Evolutionary conservation across 352 stramenopile species (phyloP).

Genomic region (Blastocystis sp.): DNA sequence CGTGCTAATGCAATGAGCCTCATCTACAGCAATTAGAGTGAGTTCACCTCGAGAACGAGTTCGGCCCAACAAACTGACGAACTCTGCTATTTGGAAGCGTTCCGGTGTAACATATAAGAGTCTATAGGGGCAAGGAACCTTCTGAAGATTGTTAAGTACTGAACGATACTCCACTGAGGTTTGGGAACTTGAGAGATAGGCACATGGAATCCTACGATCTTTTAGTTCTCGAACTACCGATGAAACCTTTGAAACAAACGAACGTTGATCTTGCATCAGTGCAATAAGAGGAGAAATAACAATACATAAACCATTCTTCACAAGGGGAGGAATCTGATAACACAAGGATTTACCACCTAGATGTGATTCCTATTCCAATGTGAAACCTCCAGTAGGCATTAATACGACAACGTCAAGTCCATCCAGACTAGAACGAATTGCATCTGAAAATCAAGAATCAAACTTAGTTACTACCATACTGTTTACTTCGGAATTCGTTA

Average conservation of each 20-base stretch:
- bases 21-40: constrained; percentile 19
- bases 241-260: background rate
- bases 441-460: background rate
- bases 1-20: constrained; percentile 66
- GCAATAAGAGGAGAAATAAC: constrained; percentile 59
- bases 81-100: constrained; percentile 37
- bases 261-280: constrained; percentile 61
- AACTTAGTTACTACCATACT: background rate
- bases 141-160: background rate
- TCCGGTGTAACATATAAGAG: constrained; percentile 41
- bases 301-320: constrained; percentile 34
- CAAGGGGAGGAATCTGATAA: constrained; percentile 60
- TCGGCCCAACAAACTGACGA: background rate
- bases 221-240: constrained; percentile 23
- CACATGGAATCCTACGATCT: background rate
- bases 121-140: background rate
- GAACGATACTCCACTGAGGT: constrained; percentile 17
- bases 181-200: constrained; percentile 42
- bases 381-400: constrained; percentile 54
- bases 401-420: constrained; percentile 24
- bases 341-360: constrained; percentile 61
- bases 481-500: constrained; percentile 17
- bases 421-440: constrained; percentile 3
- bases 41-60: background rate
- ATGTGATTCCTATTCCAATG: background rate